These are phyloP conservation scores for Calycina marina DNA, from an alignment of 2,329 filamentous ascomycete species.

Conservation along the genomic window DNA sequence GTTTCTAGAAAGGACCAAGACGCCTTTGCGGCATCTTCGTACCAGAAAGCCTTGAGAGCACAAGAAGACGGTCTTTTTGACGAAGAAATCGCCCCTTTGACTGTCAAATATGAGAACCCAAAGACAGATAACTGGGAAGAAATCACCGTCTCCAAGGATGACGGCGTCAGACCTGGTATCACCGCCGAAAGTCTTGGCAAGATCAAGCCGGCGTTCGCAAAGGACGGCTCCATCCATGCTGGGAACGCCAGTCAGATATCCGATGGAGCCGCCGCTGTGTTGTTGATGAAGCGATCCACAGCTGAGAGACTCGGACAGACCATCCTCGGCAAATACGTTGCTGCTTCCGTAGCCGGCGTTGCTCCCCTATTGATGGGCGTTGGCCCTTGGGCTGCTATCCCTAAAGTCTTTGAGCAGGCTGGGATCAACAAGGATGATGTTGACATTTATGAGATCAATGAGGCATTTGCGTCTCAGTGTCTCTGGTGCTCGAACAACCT, in stretches of 20 bases:
- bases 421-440: slow-evolving; percentile 81
- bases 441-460: slow-evolving; percentile 98
- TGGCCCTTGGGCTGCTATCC: slow-evolving; percentile 91
- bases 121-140: slow-evolving; percentile 78
- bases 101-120: slow-evolving; percentile 75
- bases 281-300: slow-evolving; percentile 88
- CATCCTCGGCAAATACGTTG: slow-evolving; percentile 85
- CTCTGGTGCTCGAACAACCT: slow-evolving; percentile 87
- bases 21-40: slow-evolving; percentile 83
- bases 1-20: slow-evolving; percentile 66
- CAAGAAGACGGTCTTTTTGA: slow-evolving; percentile 84
- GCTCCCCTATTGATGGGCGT: slow-evolving; percentile 90
- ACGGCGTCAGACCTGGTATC: slow-evolving; percentile 74
- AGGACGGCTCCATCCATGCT: slow-evolving; percentile 86
- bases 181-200: slow-evolving; percentile 81
- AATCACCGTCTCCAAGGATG: slow-evolving; percentile 72
- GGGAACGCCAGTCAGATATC: slow-evolving; percentile 94
- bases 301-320: slow-evolving; percentile 77
- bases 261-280: slow-evolving; percentile 85
- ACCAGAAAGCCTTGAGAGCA: slow-evolving; percentile 76
- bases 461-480: slow-evolving; percentile 93
- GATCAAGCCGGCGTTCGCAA: slow-evolving; percentile 80
- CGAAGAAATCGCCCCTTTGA: slow-evolving; percentile 78
- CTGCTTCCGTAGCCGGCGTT: slow-evolving; percentile 74
- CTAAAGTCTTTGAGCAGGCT: slow-evolving; percentile 75